Base-by-base conservation (phyloP, 2,329 filamentous ascomycete species). In the Fusarium drepaniforme region DNA sequence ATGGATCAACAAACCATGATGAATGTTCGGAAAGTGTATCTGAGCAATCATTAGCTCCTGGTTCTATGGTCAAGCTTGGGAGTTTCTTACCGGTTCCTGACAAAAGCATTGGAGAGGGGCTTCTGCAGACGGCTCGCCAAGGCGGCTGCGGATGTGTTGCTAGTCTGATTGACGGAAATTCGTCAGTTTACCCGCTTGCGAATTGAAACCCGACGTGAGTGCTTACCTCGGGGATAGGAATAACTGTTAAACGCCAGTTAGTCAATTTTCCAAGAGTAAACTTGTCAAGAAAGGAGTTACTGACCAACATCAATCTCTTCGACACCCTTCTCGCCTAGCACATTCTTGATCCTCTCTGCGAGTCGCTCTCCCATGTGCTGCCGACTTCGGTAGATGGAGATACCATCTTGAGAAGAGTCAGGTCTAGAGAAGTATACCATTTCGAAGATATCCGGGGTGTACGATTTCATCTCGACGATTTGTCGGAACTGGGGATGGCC, bases 301-400 rank as follows among this genome's bases (percentile, higher is more conserved):
- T 72, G 80, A 77, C 83, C 80, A 46, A 91, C 91, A 76, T 97
- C 95, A 78, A 98, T 95, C 42, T 95, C 91, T 67, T 91, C 89
- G 71, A 97, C 85, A 18, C 87, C 89, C 51, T 95, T 88, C 4
- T 91, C 88, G 3, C 93, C 92, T 4, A 98, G 87, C 30, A 90
- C 88, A 57, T 89, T 84, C 75, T 88, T 88, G 77, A 98, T 91
- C 51, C 90, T 93, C 71, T 93, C 88, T 16, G 94, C 95, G 46
- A 98, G 88, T 80, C 93, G 93, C 79, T 90, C 88, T 40, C 95
- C 95, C 95, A 97, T 97, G 77, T 94, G 93, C 80, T 96, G 92
- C 59, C 95, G 90, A 76, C 93, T 95, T 75, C 91, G 90, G 80
- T 97, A 91, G 35, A 98, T 93, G 67, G 93, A 95, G 74, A 98